Evolutionary conservation across 495 filamentous ascomycete species (phyloP).

Genomic region (Xanthoparmelia taractica): DNA sequence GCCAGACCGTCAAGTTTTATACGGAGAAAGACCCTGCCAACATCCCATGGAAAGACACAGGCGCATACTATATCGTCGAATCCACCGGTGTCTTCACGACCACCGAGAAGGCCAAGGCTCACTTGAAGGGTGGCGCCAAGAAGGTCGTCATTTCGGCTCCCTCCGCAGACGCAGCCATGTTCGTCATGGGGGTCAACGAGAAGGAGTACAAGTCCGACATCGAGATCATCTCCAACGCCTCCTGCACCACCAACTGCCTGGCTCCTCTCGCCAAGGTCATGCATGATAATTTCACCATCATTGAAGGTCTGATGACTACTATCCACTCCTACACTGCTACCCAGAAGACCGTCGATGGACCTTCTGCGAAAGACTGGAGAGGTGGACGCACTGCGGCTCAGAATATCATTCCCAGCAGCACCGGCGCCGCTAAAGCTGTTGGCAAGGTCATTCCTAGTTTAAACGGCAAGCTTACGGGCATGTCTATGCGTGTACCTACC

Average conservation of each 20-base stretch:
- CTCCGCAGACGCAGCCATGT: conserved; percentile 98
- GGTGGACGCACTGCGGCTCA: conserved; percentile 96
- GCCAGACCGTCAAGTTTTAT: conserved; percentile 96
- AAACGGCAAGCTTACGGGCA: conserved; percentile 99
- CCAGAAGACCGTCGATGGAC: conserved; percentile 98
- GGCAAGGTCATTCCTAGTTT: conserved; percentile 97
- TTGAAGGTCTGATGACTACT: conserved; percentile 99
- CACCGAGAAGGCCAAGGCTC: conserved; percentile 85
- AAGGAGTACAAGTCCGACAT: conserved; percentile 80
- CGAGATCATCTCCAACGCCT: conserved; percentile 95
- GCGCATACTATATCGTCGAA: conserved; percentile 94
- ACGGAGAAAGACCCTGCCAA: conserved; percentile 78
- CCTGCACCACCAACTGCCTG: conserved; percentile 99
- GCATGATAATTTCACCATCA: conserved; percentile 92
- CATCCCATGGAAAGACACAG: conserved; percentile 87
- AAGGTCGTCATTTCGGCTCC: conserved; percentile 99
- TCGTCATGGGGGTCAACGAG: conserved; percentile 99
- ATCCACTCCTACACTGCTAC: conserved; percentile 99
- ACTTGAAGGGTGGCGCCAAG: conserved; percentile 98
- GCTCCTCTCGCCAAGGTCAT: conserved; percentile 98
- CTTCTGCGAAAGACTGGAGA: conserved; percentile 97
- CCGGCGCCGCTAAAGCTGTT: conserved; percentile 98
- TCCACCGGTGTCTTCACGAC: conserved; percentile 99
- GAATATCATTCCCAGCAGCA: conserved; percentile 99
- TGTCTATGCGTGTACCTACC: conserved; percentile 98